A percentile compares a stretch with the other conserved stretches of the same genome.
phyloP scores from a whole-genome alignment of 2,329 filamentous ascomycete species.

The Fusarium paranaense region DNA sequence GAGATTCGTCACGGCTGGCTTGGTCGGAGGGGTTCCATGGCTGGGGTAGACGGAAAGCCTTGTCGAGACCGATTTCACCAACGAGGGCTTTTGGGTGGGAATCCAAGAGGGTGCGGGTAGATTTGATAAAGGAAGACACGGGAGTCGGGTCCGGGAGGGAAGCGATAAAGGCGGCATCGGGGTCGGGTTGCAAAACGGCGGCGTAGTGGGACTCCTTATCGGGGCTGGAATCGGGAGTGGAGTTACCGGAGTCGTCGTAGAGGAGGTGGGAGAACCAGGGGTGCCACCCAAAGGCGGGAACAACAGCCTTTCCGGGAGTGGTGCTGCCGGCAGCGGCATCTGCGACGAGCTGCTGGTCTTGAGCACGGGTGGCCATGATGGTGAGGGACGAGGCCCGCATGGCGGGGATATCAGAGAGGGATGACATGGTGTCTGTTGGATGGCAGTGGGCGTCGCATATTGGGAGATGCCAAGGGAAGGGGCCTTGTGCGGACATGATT shows the following conservation, averaged over 20 bases:
- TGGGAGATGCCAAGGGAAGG: constrained; percentile 77
- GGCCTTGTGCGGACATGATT: constrained; percentile 27
- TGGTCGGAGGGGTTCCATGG: constrained; percentile 58
- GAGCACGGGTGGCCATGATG: constrained; percentile 80
- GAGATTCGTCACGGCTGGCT: constrained; percentile 43
- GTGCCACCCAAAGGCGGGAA: constrained; percentile 89
- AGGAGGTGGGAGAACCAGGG: constrained; percentile 88
- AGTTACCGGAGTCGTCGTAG: constrained; percentile 66
- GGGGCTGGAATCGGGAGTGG: constrained; percentile 34
- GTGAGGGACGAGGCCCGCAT: constrained; percentile 77
- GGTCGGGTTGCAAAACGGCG: constrained; percentile 70
- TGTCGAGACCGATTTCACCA: constrained; percentile 83
- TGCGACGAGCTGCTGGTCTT: constrained; percentile 81
- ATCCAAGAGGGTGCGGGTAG: constrained; percentile 67
- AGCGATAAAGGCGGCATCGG: constrained; percentile 56
- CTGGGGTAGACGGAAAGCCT: constrained; percentile 78
- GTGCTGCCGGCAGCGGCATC: constrained; percentile 63
- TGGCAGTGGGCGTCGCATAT: constrained; percentile 87
- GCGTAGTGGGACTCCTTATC: constrained; percentile 71
- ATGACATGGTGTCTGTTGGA: constrained; percentile 81
- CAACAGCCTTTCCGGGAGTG: constrained; percentile 55
- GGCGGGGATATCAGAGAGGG: constrained; percentile 64
- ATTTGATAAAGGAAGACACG: constrained; percentile 67
- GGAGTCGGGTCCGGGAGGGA: constrained; percentile 70
- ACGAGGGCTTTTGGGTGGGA: constrained; percentile 73